Evolutionary conservation across 352 stramenopile genomes (phyloP).

Genomic region (Globisporangium canariense): DNA sequence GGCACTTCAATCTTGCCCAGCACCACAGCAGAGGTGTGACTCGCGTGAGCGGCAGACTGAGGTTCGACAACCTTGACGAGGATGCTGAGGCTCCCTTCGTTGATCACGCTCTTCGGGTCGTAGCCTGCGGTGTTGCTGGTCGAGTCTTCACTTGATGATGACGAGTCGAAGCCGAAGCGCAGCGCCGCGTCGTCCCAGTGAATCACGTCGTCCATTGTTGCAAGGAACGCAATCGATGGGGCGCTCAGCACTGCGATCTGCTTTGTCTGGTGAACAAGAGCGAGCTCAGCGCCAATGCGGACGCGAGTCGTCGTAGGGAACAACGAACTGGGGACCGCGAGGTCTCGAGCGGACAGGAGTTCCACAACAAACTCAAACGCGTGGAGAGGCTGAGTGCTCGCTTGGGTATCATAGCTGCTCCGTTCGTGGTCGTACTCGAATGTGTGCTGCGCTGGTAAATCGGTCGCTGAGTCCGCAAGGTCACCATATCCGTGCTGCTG

Average conservation of each 20-base stretch:
- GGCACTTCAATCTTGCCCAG: slow-evolving; percentile 39
- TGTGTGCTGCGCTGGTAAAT: background rate
- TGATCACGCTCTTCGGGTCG: slow-evolving; percentile 10
- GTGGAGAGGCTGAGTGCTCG: background rate
- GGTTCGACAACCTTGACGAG: slow-evolving; percentile 9
- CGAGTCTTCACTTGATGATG: background rate
- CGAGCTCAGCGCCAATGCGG: slow-evolving; percentile 5
- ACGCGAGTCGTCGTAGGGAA: background rate
- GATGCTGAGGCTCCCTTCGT: slow-evolving; percentile 14
- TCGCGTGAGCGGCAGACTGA: too few relatives aligned
- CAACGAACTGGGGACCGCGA: background rate
- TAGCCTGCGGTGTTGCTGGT: background rate
- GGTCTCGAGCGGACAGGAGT: slow-evolving; percentile 8
- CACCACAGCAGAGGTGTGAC: background rate
- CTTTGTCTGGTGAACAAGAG: background rate
- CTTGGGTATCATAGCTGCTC: background rate
- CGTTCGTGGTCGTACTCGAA: background rate
- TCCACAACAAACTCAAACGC: slow-evolving; percentile 7
- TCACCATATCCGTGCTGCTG: background rate
- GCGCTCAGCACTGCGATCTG: background rate
- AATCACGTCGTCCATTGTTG: background rate
- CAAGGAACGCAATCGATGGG: background rate
- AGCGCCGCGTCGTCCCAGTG: slow-evolving; percentile 3
- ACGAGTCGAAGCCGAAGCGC: slow-evolving; percentile 2
- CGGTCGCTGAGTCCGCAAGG: background rate